Base-by-base conservation (phyloP, 164 flowering plant species). In the Tetrastigma voinierianum region DNA sequence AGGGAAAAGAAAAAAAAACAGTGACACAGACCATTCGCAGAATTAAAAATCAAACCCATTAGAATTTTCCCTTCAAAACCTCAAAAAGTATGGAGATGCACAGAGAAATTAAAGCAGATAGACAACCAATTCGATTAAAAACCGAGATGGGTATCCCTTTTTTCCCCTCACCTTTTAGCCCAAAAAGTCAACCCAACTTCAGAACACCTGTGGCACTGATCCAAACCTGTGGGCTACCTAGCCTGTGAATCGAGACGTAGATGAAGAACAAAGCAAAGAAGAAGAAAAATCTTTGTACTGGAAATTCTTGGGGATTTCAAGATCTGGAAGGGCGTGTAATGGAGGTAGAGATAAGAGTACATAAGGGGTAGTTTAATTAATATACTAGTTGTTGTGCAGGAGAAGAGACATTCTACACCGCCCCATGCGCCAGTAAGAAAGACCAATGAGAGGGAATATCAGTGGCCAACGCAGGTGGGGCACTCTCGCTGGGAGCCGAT, bases 151-250 rank as follows among this genome's bases (percentile, higher is more conserved):
- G 44, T 59, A 49, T 44, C 3, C 1, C 5, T 14, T 45, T 2
- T 70, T 66, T 63, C n/a, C 19, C 43, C 71, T 64, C 59, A 55
- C 69, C 69, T 64, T 46, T 52, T 15, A 16, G 59, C 71, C 24
- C 17, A 11, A 68, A 72, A 78, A 78, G 76, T 72, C 78, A 67
- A 71, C 62, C 7, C 6, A 65, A 49, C 57, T 74, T n/a, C 49
- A 13, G 63, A 9, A 19, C 23, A 70, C 52, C 56, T 47, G 61
- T 56, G 64, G 70, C 67, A 66, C 65, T 14, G 67, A 61, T 44
- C 45, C 47, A 54, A 65, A 75, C 71, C 75, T 64, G 66, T 21
- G 16, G 47, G 48, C 64, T 52, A 67, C 75, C 68, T 70, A 66
- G 62, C 57, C 69, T 59, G 47, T 47, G 48, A 67, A 67, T 71